A percentile compares a stretch with the other conserved stretches of the same genome.
These are phyloP conservation scores for Mediolabrus comicus DNA, from an alignment of 108 stramenopile species.

Conservation along the genomic window DNA sequence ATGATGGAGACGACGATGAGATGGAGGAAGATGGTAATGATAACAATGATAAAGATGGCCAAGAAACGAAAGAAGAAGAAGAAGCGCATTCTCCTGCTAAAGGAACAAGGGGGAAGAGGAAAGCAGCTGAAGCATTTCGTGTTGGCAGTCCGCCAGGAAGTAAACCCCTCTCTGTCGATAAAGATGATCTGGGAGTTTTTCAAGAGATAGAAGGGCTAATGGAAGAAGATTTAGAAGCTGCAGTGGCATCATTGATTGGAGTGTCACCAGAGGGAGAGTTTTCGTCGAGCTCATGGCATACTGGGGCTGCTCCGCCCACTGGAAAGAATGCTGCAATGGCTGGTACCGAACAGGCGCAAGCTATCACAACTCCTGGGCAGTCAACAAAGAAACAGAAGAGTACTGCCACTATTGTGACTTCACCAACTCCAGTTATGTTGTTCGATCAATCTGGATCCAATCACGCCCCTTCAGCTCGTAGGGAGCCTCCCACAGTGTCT, in stretches of 20 bases:
- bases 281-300: slow-evolving; percentile 2
- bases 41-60: background rate
- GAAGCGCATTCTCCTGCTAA: background rate
- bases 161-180: background rate
- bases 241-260: slow-evolving; percentile 57
- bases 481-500: slow-evolving; percentile 37
- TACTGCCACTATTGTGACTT: slow-evolving; percentile 45
- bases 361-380: slow-evolving; percentile 38
- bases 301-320: background rate
- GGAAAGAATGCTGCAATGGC: slow-evolving; percentile 15
- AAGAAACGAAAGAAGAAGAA: slow-evolving; percentile 1
- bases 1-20: slow-evolving; percentile 11
- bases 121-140: background rate
- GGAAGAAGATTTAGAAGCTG: slow-evolving; percentile 87
- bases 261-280: background rate
- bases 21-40: slow-evolving; percentile 1
- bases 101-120: slow-evolving; percentile 1
- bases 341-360: slow-evolving; percentile 35
- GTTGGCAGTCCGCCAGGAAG: background rate
- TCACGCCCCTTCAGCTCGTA: slow-evolving; percentile 29
- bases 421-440: slow-evolving; percentile 12
- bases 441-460: background rate
- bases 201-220: slow-evolving; percentile 72
- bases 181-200: slow-evolving; percentile 25
- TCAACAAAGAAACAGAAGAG: slow-evolving; percentile 45